Conservation (phyloP, 1,139 yeast genomes). For the Barnettozyma hawaiiensis region DNA sequence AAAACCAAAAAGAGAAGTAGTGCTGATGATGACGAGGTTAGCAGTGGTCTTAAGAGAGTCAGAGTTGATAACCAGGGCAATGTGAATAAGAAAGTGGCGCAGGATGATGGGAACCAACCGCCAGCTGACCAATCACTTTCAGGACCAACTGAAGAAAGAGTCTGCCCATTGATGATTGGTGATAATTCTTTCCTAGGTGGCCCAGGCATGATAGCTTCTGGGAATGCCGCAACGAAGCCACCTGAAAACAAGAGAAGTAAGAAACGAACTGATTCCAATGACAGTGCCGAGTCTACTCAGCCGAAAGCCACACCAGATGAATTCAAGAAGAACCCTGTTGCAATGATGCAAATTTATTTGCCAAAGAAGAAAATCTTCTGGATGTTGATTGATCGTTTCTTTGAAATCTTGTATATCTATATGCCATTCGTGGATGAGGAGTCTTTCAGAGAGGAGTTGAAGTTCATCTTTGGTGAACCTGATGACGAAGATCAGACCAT, state of each 20-base stretch:
- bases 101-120: background rate
- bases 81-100: background rate
- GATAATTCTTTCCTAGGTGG: slow-evolving; percentile 26
- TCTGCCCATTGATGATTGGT: slow-evolving; percentile 38
- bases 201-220: background rate
- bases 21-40: background rate
- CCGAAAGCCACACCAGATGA: slow-evolving; percentile 15
- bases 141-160: slow-evolving; percentile 27
- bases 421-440: slow-evolving; percentile 38
- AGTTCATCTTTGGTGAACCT: slow-evolving; percentile 28
- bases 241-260: slow-evolving; percentile 12
- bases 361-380: slow-evolving; percentile 34
- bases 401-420: slow-evolving; percentile 36
- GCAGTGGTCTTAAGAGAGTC: background rate
- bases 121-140: slow-evolving; percentile 2
- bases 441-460: slow-evolving; percentile 30
- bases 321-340: slow-evolving; percentile 25
- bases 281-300: slow-evolving; percentile 6
- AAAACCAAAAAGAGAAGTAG: background rate
- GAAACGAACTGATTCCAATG: slow-evolving; percentile 16
- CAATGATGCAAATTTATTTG: slow-evolving; percentile 35
- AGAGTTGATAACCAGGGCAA: background rate
- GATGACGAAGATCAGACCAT: slow-evolving; percentile 30
- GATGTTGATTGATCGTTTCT: slow-evolving; percentile 35
- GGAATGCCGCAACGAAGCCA: background rate